Conservation (phyloP, 495 filamentous ascomycete species). For the Margaritispora aquatica region DNA sequence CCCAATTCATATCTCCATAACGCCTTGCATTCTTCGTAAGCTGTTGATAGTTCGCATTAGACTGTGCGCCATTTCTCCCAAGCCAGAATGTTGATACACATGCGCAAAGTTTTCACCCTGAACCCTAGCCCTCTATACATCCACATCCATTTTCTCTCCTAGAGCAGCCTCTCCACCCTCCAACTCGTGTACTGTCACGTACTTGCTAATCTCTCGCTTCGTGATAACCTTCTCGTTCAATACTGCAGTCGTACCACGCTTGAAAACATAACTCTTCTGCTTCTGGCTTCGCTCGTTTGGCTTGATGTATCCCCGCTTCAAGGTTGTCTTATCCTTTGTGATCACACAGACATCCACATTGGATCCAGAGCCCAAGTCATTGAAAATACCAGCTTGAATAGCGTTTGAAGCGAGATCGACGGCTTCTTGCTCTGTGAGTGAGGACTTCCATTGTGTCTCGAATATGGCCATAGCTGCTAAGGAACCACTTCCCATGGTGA, state of each 20-base stretch:
- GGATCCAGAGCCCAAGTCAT: slow-evolving; percentile 93
- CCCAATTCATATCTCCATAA: neutral
- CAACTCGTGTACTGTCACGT: slow-evolving; percentile 85
- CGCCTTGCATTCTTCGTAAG: slow-evolving; percentile 16
- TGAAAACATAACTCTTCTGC: slow-evolving; percentile 87
- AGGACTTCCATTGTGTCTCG: slow-evolving; percentile 88
- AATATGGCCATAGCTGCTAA: slow-evolving; percentile 98
- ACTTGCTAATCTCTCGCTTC: slow-evolving; percentile 90
- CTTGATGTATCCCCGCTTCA: slow-evolving; percentile 84
- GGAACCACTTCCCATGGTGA: slow-evolving; percentile 96
- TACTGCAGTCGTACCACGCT: slow-evolving; percentile 81
- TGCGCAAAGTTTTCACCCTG: neutral
- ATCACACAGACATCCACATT: slow-evolving; percentile 98
- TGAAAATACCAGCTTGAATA: slow-evolving; percentile 97
- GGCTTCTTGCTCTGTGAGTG: slow-evolving; percentile 73
- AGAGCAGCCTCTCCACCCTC: slow-evolving; percentile 49
- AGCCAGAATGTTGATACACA: slow-evolving; percentile 21
- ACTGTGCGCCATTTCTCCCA: slow-evolving; percentile 12
- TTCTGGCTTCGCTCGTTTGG: slow-evolving; percentile 91
- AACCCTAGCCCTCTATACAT: slow-evolving; percentile 30
- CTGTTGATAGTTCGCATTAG: slow-evolving; percentile 18
- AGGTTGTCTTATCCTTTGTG: slow-evolving; percentile 82
- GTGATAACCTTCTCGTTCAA: slow-evolving; percentile 90
- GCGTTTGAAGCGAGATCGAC: slow-evolving; percentile 78
- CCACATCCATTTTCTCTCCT: slow-evolving; percentile 94